Evolutionary conservation across 2,329 filamentous ascomycete species (phyloP), one percentile per base, ranked within the genome.

Genomic region (Rutstroemia sp.): DNA sequence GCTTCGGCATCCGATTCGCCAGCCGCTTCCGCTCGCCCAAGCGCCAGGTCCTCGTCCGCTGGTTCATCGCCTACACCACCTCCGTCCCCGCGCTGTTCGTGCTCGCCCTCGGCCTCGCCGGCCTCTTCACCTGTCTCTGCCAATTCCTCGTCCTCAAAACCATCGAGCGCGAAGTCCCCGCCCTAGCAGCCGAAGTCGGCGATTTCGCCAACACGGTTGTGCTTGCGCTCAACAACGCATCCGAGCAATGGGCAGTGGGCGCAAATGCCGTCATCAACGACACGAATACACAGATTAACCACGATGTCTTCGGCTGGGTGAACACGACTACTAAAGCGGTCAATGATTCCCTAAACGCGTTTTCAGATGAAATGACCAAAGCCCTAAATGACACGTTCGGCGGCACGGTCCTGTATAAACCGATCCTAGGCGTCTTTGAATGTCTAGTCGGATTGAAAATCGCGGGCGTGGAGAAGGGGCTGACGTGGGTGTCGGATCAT

Each of bases 401-500:
- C 51, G 85, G 83, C 48, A 96, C 92, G 0, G 74, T 92, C 44
- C 84, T 96, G 45, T 81, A 90, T 62, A 81, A 86, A 27, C 88
- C 91, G 0, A 85, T 96, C 66, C 78, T 83, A 66, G 86, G 89
- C 45, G 83, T 96, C 37, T 79, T 96, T 61, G 81, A 89, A 68
- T 97, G 94, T 68, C 78, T 97, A n/a, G 83, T 97, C 62, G 83
- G 86, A 7, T 78, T 95, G 67, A 97, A 97, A 75, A 79, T 97
- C 61, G 83, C 88, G 63, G 81, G 85, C 21, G 83, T 99, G 62
- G 83, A 97, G 70, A 86, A 88, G 67, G 94, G 88, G 12, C 78
- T 97, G n/a, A 95, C 89, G 0, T 99, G 92, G 92, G 88, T 96
- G 10, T 82, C 88, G 66, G 86, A 97, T 63, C 77, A 97, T 69